Conservation (phyloP, 805 yeast genomes). For the Yarrowia yakushimensis region DNA sequence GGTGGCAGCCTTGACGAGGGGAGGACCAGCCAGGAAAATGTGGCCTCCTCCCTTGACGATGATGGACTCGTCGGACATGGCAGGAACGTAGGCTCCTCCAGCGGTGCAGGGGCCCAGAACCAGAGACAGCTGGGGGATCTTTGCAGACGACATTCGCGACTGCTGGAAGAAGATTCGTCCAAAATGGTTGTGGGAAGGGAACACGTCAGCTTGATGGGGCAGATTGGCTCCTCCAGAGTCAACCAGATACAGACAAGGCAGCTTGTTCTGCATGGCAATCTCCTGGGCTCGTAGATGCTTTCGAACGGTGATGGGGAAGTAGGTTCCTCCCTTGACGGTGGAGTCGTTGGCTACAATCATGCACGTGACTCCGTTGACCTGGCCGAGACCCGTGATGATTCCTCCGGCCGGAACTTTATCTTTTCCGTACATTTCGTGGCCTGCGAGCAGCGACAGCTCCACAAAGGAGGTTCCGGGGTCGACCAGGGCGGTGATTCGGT, state of each 20-base stretch:
- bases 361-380: constrained; percentile 35
- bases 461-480: constrained; percentile 37
- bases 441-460: constrained; percentile 36
- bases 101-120: constrained; percentile 39
- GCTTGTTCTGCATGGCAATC: constrained; percentile 35
- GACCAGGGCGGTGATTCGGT: constrained; percentile 34
- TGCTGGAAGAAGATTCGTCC: constrained; percentile 38
- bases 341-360: constrained; percentile 37
- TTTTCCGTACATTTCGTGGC: constrained; percentile 35
- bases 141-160: constrained; percentile 35
- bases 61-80: constrained; percentile 38
- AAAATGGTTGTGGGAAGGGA: constrained; percentile 38
- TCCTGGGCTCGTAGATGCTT: constrained; percentile 38
- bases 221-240: constrained; percentile 39
- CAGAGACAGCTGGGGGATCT: constrained; percentile 36
- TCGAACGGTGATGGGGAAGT: constrained; percentile 38
- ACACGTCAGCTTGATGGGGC: constrained; percentile 39
- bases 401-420: constrained; percentile 38
- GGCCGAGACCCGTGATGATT: constrained; percentile 37
- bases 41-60: constrained; percentile 38
- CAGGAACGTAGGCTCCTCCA: constrained; percentile 40
- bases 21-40: constrained; percentile 38
- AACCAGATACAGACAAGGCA: constrained; percentile 36
- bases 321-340: constrained; percentile 39
- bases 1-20: constrained; percentile 39